Percentiles rank a stretch among this genome's conserved stretches.
Evolutionary conservation across 495 filamentous ascomycete genomes (phyloP).

Genomic region (Aspergillus saccharolyticus): DNA sequence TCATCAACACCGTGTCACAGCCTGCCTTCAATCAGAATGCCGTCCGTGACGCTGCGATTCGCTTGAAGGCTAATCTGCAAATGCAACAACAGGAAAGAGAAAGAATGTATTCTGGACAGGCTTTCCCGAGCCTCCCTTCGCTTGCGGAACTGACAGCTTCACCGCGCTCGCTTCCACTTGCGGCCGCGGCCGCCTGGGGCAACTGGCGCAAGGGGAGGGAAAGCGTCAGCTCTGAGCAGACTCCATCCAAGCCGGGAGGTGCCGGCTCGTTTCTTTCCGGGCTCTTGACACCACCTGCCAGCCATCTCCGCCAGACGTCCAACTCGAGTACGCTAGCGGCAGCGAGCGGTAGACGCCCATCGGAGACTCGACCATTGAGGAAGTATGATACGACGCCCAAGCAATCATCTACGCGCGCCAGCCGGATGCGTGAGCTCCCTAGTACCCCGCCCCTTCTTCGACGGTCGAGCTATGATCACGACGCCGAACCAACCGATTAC

Average conservation of each 20-base stretch:
- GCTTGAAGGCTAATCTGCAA: constrained; percentile 87
- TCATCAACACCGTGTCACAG: constrained; percentile 71
- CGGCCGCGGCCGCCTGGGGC: constrained; percentile 77
- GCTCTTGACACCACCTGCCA: constrained; percentile 76
- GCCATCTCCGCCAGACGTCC: constrained; percentile 54
- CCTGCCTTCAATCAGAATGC: constrained; percentile 68
- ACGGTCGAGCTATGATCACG: constrained; percentile 63
- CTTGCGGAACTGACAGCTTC: constrained; percentile 65
- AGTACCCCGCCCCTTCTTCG: constrained; percentile 68
- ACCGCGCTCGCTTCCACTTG: constrained; percentile 74
- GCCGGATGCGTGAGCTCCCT: constrained; percentile 42
- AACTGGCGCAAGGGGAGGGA: constrained; percentile 69
- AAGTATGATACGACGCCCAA: constrained; percentile 28
- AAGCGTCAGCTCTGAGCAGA: constrained; percentile 47
- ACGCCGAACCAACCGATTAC: constrained; percentile 53
- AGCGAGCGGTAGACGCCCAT: constrained; percentile 38
- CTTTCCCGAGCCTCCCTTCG: constrained; percentile 49
- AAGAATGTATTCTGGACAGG: constrained; percentile 48
- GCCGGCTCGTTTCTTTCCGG: constrained; percentile 59
- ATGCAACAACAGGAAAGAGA: constrained; percentile 97
- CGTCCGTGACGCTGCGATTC: constrained; percentile 84
- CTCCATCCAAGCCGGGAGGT: constrained; percentile 57
- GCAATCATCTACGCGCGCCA: constrained; percentile 30
- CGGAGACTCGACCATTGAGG: constrained; percentile 36
- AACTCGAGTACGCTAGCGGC: constrained; percentile 39